These are phyloP conservation scores for Kalaharituber pfeilii DNA, from an alignment of 2,329 filamentous ascomycete species.

Conservation along the genomic window DNA sequence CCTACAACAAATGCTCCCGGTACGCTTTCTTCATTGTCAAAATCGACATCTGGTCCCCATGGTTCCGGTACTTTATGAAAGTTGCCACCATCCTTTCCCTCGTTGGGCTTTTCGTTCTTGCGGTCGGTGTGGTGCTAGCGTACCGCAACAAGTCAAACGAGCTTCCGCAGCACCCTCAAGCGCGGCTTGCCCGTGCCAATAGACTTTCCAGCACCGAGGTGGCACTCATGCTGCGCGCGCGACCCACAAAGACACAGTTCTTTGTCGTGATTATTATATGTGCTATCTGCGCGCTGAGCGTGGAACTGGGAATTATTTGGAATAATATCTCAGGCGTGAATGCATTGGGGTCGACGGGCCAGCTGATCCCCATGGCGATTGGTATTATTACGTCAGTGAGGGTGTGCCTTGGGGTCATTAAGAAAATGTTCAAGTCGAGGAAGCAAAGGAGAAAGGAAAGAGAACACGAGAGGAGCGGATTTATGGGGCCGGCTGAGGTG, in stretches of 20 bases:
- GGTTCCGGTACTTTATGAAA: not conserved
- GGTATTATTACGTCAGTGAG: not conserved
- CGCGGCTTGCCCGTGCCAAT: too few species aligned
- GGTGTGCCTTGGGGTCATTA: not conserved
- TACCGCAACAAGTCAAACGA: not conserved
- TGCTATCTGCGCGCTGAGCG: conserved; percentile 2
- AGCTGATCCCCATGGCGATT: not conserved
- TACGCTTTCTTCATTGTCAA: not conserved
- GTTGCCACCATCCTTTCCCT: not conserved
- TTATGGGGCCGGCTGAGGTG: too few species aligned
- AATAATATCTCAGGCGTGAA: conserved; percentile 3
- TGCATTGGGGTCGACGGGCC: not conserved
- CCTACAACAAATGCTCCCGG: not conserved
- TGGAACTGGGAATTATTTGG: conserved; percentile 2
- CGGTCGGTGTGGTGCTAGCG: not conserved
- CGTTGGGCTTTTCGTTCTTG: not conserved
- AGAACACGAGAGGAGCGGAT: not conserved
- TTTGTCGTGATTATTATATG: not conserved
- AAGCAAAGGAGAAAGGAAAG: not conserved
- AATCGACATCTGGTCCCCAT: not conserved
- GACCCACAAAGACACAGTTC: not conserved
- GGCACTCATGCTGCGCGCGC: not conserved
- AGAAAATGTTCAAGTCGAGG: not conserved
- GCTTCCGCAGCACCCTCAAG: not conserved
- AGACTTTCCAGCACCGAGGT: not conserved